Base-by-base conservation (phyloP, 2,329 filamentous ascomycete genomes). In the Fusarium pseudograminearum region DNA sequence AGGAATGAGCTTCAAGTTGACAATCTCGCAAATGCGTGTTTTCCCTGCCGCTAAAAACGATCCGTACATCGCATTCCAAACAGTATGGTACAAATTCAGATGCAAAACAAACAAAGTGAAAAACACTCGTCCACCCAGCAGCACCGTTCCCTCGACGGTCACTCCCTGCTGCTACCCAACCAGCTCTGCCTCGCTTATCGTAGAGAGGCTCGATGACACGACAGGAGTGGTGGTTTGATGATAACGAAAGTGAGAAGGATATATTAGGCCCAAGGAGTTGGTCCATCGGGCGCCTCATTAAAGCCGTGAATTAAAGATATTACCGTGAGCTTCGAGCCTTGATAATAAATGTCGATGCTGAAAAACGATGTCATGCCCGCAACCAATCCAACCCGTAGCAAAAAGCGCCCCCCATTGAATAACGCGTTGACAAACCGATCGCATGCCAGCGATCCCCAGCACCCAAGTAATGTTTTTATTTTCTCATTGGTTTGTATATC, bases 261-360 rank as follows among this genome's bases (percentile, higher is more conserved):
- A 34, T 67, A 62, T 64, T 67, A 74, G 36, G 54, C 59, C 65
- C 36, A 33, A 57, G 50, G 58, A 60, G 57, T 65, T 54, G 44
- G 33, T 64, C 53, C 56, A 48, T 61, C 48, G 65, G 67, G 65
- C 57, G 58, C 52, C 55, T 71, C 63, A 70, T 75, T 73, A 74
- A 67, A 72, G 56, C 63, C 69, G 46, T 71, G 59, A 50, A 73
- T 69, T 62, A 72, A 69, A 70, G 57, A 48, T 70, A 72, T 70
- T 72, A 61, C 59, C 65, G 57, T 45, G 52, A 70, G 70, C 68
- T 67, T 74, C 64, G 65, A 75, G 73, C 71, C 59, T 57, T 63
- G 52, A 51, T 61, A 56, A 58, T 60, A 61, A 53, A 51, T 71
- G 69, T 62, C 44, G 57, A 61, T 70, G 40, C 47, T 57, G 53